These are phyloP conservation scores for Henningerozyma blattae DNA, from an alignment of 805 yeast genomes.

Conservation along the genomic window DNA sequence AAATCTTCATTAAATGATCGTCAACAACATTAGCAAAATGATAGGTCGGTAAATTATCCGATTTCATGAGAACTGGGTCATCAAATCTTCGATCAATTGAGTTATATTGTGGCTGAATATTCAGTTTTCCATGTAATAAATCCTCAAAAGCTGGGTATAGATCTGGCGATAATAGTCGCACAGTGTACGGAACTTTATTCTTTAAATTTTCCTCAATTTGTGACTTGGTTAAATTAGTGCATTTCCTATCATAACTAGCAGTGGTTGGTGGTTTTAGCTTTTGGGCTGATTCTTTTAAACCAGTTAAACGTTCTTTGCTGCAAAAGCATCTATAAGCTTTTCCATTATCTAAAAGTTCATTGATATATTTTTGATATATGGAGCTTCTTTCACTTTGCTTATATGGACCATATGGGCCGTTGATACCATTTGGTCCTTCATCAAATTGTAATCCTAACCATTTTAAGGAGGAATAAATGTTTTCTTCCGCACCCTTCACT, in stretches of 20 bases:
- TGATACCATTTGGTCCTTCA: slow-evolving; percentile 76
- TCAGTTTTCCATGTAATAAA: slow-evolving; percentile 62
- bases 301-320: slow-evolving; percentile 60
- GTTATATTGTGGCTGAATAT: slow-evolving; percentile 73
- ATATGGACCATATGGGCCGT: slow-evolving; percentile 78
- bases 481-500: slow-evolving; percentile 71
- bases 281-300: slow-evolving; percentile 61
- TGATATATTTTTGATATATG: slow-evolving; percentile 52
- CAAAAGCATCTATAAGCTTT: slow-evolving; percentile 83
- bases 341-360: slow-evolving; percentile 46
- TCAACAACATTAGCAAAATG: slow-evolving; percentile 95
- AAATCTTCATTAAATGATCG: slow-evolving; percentile 83
- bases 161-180: slow-evolving; percentile 71
- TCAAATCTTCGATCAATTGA: slow-evolving; percentile 63
- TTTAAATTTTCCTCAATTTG: slow-evolving; percentile 29
- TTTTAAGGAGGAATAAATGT: slow-evolving; percentile 57
- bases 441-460: slow-evolving; percentile 74
- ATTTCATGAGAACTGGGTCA: slow-evolving; percentile 79
- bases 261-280: slow-evolving; percentile 76
- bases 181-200: slow-evolving; percentile 33
- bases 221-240: slow-evolving; percentile 35
- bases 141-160: slow-evolving; percentile 58
- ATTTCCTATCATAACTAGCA: slow-evolving; percentile 82
- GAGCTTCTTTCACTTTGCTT: slow-evolving; percentile 70
- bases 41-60: slow-evolving; percentile 93